A percentile compares a stretch with the other conserved stretches of the same genome.
These are phyloP conservation scores for Vanderwaltozyma yarrowii DNA, from an alignment of 805 yeast genomes.

Conservation along the genomic window DNA sequence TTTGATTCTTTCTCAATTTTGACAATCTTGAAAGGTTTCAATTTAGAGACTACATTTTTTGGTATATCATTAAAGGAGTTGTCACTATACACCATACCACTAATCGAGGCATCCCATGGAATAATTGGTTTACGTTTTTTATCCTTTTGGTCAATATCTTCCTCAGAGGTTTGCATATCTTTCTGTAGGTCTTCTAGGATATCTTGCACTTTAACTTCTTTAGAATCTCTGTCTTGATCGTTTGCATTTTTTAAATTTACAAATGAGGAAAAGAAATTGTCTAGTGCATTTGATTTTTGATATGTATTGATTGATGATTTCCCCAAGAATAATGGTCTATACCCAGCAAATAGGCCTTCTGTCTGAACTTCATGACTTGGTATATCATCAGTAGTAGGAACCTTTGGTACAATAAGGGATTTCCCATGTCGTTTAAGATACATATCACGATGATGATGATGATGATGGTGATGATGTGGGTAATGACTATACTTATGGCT, in stretches of 20 bases:
- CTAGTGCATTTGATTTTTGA: slow-evolving; percentile 6
- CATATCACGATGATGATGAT: too few species aligned
- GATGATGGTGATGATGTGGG: too few species aligned
- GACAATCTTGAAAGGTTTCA: slow-evolving; percentile 35
- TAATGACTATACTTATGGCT: too few species aligned
- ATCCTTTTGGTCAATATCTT: neutral
- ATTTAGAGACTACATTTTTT: slow-evolving; percentile 25
- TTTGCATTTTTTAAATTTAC: slow-evolving; percentile 10
- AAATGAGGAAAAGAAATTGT: slow-evolving; percentile 12
- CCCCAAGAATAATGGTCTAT: slow-evolving; percentile 36
- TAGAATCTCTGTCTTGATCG: slow-evolving; percentile 5
- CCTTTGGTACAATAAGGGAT: slow-evolving; percentile 19
- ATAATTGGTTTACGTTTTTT: slow-evolving; percentile 21
- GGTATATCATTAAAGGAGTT: slow-evolving; percentile 30
- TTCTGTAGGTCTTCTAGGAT: slow-evolving; percentile 13
- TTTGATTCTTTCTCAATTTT: slow-evolving; percentile 62
- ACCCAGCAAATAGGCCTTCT: slow-evolving; percentile 38
- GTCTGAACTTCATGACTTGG: slow-evolving; percentile 20
- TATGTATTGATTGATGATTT: slow-evolving; percentile 18
- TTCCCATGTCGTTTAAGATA: neutral
- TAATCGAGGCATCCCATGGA: slow-evolving; percentile 33
- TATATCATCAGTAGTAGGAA: slow-evolving; percentile 23
- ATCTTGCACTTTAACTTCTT: slow-evolving; percentile 11
- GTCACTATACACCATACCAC: slow-evolving; percentile 29
- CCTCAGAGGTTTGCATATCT: slow-evolving; percentile 4